phyloP scores from a whole-genome alignment of 2,329 filamentous ascomycete species.

The Polychaeton citri region DNA sequence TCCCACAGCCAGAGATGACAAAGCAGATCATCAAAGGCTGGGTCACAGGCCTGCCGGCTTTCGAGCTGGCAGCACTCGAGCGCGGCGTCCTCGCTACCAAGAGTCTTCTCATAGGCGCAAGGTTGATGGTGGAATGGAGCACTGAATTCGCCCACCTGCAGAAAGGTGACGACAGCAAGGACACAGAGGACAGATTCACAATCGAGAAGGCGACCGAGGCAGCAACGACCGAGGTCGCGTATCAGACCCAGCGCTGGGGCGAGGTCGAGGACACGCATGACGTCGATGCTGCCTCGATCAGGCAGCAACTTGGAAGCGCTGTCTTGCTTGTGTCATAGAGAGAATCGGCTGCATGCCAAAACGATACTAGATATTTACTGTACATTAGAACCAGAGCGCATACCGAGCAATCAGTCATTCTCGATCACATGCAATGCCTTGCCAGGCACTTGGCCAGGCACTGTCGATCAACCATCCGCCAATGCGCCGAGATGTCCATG shows the following conservation, averaged over 20 bases:
- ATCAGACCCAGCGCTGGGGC: slow-evolving; percentile 86
- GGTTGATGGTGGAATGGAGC: slow-evolving; percentile 80
- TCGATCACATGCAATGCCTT: no score
- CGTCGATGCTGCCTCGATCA: slow-evolving; percentile 81
- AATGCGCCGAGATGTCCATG: no score
- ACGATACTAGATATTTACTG: not conserved
- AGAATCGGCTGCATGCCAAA: not conserved
- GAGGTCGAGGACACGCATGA: slow-evolving; percentile 98
- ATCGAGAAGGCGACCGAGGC: slow-evolving; percentile 70
- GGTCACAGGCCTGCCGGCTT: slow-evolving; percentile 57
- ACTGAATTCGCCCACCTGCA: slow-evolving; percentile 48
- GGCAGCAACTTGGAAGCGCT: slow-evolving; percentile 76
- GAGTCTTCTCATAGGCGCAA: slow-evolving; percentile 63
- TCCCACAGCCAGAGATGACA: slow-evolving; percentile 60
- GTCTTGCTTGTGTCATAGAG: slow-evolving; percentile 51
- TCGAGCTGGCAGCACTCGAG: slow-evolving; percentile 79
- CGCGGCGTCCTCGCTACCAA: slow-evolving; percentile 74
- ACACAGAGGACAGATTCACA: slow-evolving; percentile 43
- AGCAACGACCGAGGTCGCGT: slow-evolving; percentile 71
- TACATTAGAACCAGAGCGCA: not conserved
- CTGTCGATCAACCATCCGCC: no score
- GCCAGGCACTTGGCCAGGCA: no score
- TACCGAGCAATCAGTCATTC: no score
- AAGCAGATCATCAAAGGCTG: slow-evolving; percentile 64
- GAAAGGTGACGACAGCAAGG: slow-evolving; percentile 21